phyloP scores from a whole-genome alignment of 2,329 filamentous ascomycete genomes.

The Fonsecaea erecta region DNA sequence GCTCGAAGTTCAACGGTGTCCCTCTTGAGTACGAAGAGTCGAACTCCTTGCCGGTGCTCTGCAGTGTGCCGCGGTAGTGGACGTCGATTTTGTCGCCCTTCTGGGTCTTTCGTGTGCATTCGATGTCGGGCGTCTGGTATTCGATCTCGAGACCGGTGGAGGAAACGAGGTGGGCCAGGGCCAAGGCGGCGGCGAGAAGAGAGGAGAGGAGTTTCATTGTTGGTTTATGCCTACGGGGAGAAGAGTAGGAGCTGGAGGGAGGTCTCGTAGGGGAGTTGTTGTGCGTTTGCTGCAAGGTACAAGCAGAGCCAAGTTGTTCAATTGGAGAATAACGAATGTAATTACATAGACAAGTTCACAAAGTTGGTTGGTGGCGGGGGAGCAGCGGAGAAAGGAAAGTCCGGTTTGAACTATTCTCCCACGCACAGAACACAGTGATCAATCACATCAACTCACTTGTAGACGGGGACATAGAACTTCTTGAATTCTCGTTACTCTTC shows the following conservation, averaged over 20 bases:
- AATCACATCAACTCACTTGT: too few species aligned
- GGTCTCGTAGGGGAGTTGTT: not conserved
- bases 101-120: conserved; percentile 75
- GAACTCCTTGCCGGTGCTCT: conserved; percentile 75
- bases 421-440: too few species aligned
- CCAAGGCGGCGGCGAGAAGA: conserved; percentile 43
- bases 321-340: not conserved
- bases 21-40: conserved; percentile 82
- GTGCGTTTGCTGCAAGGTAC: not conserved
- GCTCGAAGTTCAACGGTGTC: conserved; percentile 74
- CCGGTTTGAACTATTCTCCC: too few species aligned
- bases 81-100: conserved; percentile 81
- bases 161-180: conserved; percentile 47
- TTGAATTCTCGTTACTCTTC: too few species aligned
- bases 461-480: too few species aligned
- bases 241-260: not conserved
- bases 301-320: not conserved
- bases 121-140: conserved; percentile 70
- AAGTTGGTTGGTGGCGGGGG: not conserved
- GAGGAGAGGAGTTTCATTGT: conserved; percentile 29
- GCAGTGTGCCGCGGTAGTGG: conserved; percentile 85
- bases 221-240: not conserved
- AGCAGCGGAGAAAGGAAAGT: not conserved
- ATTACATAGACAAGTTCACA: too few species aligned
- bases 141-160: conserved; percentile 74